Evolutionary conservation across 192 early-diverging fungal genomes (phyloP).

Genomic region (Pecoramyces ruminantium): DNA sequence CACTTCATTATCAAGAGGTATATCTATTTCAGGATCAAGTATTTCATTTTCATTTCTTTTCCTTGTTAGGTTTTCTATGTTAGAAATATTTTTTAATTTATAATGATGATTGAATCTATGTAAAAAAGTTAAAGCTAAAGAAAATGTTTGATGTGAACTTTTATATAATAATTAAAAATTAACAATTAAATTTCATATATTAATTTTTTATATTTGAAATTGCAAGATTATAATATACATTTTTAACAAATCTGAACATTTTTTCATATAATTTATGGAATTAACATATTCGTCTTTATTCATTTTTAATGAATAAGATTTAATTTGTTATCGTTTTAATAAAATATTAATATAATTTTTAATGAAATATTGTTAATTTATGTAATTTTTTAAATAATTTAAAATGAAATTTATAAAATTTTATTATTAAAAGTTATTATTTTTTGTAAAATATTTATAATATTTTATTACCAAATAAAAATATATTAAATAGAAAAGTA

Average conservation of each 20-base stretch:
- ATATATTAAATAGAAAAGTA: too few relatives aligned
- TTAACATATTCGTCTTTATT: neutral
- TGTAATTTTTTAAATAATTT: too few relatives aligned
- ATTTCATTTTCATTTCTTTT: neutral
- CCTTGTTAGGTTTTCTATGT: neutral
- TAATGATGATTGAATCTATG: neutral
- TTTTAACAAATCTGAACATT: neutral
- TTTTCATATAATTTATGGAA: neutral
- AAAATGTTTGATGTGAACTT: neutral
- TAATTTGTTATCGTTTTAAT: too few relatives aligned
- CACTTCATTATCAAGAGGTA: neutral
- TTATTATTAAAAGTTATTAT: too few relatives aligned
- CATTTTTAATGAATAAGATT: neutral
- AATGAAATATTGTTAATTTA: too few relatives aligned
- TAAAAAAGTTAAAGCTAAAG: neutral
- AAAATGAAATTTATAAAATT: too few relatives aligned
- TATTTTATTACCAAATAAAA: too few relatives aligned
- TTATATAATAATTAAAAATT: neutral
- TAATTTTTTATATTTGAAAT: neutral
- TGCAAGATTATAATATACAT: too few relatives aligned
- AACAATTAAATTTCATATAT: neutral
- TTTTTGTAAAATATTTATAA: too few relatives aligned
- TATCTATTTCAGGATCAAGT: neutral
- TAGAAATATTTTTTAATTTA: neutral
- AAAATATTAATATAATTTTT: too few relatives aligned